Evolutionary conservation across 352 stramenopile species (phyloP).

Genomic region (Phytophthora crassamura): DNA sequence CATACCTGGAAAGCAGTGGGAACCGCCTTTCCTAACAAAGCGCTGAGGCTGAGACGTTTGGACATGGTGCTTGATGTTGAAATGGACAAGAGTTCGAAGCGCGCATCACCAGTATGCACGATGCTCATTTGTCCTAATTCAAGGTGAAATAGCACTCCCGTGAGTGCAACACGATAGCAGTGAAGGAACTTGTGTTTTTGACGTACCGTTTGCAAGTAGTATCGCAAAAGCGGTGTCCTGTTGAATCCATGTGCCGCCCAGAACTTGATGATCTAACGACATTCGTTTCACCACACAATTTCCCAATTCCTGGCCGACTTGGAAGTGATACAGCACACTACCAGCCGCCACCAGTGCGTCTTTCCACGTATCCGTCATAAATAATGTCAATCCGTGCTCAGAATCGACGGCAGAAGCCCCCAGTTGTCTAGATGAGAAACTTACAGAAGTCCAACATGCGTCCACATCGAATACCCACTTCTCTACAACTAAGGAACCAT

Average conservation of each 20-base stretch:
- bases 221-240: constrained; percentile 29
- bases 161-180: background rate
- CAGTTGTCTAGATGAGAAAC: constrained; percentile 15
- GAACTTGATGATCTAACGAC: constrained; percentile 17
- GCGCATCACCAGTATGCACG: background rate
- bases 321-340: constrained; percentile 14
- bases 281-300: constrained; percentile 13
- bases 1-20: constrained; percentile 22
- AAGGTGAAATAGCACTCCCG: background rate
- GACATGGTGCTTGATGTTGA: constrained; percentile 21
- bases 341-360: constrained; percentile 7
- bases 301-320: constrained; percentile 18
- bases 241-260: constrained; percentile 26
- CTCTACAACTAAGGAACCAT: constrained; percentile 14
- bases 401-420: background rate
- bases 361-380: constrained; percentile 22
- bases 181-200: background rate
- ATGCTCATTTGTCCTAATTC: constrained; percentile 40
- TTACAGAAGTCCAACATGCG: constrained; percentile 13
- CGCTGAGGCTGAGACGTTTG: constrained; percentile 30
- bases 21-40: constrained; percentile 26
- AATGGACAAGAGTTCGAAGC: constrained; percentile 24
- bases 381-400: constrained; percentile 12
- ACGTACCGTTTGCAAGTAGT: constrained; percentile 40
- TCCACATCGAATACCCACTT: constrained; percentile 38